Percentiles rank a stretch among this genome's conserved stretches.
These are phyloP conservation scores for Neurospora tetrasperma DNA, from an alignment of 495 filamentous ascomycete species.

Conservation along the genomic window DNA sequence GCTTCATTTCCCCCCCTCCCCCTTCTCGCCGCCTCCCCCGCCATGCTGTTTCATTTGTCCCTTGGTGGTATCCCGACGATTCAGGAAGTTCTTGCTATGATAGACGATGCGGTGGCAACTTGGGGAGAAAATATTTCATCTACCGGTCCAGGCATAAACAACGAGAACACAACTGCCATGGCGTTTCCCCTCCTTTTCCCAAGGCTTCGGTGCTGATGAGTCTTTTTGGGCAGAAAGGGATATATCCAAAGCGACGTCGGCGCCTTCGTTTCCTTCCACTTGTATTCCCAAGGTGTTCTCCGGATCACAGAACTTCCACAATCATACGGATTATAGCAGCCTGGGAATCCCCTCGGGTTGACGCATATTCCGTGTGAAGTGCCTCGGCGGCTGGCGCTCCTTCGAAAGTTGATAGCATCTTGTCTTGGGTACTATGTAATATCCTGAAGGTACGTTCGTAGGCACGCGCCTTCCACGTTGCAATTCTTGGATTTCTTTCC, in stretches of 20 bases:
- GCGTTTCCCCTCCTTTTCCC: neutral
- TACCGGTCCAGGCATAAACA: neutral
- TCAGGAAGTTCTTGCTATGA: neutral
- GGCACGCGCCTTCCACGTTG: neutral
- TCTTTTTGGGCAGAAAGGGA: constrained; percentile 16
- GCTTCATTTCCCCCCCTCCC: neutral
- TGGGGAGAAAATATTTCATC: neutral
- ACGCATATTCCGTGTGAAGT: neutral
- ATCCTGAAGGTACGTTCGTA: constrained; percentile 13
- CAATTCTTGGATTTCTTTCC: neutral
- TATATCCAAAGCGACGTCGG: neutral
- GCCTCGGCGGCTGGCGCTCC: neutral
- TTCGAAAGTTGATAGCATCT: constrained; percentile 1
- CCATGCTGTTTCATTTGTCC: neutral
- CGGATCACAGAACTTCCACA: neutral
- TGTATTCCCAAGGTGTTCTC: neutral
- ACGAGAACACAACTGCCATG: neutral
- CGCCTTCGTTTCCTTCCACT: neutral
- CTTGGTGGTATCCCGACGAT: neutral
- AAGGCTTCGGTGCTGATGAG: constrained; percentile 12
- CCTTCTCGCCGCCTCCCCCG: neutral
- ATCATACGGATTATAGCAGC: neutral
- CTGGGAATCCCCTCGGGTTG: neutral
- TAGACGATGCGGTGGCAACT: neutral
- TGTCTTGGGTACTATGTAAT: constrained; percentile 17